Percentiles rank a stretch among this genome's conserved stretches.
phyloP scores from a whole-genome alignment of 2,329 filamentous ascomycete genomes.

The Aspergillus sp. region DNA sequence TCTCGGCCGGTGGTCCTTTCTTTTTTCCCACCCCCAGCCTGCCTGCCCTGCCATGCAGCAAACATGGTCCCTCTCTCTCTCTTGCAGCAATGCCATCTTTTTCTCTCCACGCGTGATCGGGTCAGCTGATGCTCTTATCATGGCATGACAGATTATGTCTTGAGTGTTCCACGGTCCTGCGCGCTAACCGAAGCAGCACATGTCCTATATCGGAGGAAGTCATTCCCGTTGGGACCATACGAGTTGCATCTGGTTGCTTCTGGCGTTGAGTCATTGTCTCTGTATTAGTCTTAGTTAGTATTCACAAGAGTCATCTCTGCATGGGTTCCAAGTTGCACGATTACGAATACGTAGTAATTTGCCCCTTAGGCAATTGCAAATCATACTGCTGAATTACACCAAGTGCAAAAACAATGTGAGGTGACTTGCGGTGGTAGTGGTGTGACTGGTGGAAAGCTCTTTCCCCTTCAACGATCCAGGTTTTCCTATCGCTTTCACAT shows the following conservation, averaged over 20 bases:
- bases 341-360: background rate
- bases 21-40: no score
- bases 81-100: background rate
- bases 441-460: constrained; percentile 1
- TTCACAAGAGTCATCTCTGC: background rate
- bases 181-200: background rate
- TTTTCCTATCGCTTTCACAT: background rate
- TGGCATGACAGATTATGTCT: background rate
- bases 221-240: background rate
- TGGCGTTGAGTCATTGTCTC: constrained; percentile 2
- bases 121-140: constrained; percentile 6
- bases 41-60: no score
- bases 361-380: background rate
- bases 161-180: constrained; percentile 1
- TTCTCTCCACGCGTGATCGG: background rate
- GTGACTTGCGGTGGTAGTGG: constrained; percentile 1
- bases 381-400: background rate
- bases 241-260: background rate
- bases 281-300: background rate
- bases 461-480: background rate
- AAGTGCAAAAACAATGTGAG: background rate
- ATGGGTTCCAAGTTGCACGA: background rate
- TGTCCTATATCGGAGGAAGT: constrained; percentile 6
- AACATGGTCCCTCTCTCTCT: no score
- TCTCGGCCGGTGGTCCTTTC: constrained; percentile 5